Evolutionary conservation across 2,329 filamentous ascomycete genomes (phyloP), one percentile per base, ranked within the genome.

Genomic region (Cercospora brassicicola): DNA sequence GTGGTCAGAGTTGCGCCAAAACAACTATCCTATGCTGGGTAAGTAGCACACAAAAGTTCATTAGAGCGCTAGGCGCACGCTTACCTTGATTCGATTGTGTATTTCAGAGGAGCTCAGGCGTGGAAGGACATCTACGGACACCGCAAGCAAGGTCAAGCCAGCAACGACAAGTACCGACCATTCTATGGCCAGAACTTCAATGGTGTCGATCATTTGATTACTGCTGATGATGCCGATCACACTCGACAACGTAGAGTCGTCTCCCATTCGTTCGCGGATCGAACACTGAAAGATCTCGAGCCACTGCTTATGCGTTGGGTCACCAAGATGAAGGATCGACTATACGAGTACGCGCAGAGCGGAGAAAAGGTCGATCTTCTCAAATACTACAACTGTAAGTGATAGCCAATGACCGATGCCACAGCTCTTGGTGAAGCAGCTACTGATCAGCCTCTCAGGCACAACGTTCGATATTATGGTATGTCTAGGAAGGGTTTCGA

Each of bases 1-100:
- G 73, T 81, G 2, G 79, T 84, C 18, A 77, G 82, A 2, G 77
- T 82, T 10, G 74, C 76, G 0, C 82, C 82, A 0, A 77, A 78
- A 42, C 75, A 81, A 28, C 71, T 84, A 3, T 79, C 76, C 18
- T 80, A 79, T 70, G 76, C 73, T 59, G 56, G 62, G 15, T 72
- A 70, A 7, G 69, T 26, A 68, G 28, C 73, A 3, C 76, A 69
- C 67, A 71, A 74, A 59, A n/a, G 6, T 42, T n/a, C 36, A 1
- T 15, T 9, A n/a, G 15, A 15, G 15, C 2, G 15, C 36, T 42
- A n/a, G 36, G 36, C 36, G 7, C 36, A 82, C 67, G 55, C 74
- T 5, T 67, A 76, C 51, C 81, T 82, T 67, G 81, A 79, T 0
- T 69, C 73, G 3, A 73, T 81, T 2, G 79, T 83, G 36, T 18